These are phyloP conservation scores for Podaxis rugospora DNA, from an alignment of 768 basidiomycete species.

Conservation along the genomic window DNA sequence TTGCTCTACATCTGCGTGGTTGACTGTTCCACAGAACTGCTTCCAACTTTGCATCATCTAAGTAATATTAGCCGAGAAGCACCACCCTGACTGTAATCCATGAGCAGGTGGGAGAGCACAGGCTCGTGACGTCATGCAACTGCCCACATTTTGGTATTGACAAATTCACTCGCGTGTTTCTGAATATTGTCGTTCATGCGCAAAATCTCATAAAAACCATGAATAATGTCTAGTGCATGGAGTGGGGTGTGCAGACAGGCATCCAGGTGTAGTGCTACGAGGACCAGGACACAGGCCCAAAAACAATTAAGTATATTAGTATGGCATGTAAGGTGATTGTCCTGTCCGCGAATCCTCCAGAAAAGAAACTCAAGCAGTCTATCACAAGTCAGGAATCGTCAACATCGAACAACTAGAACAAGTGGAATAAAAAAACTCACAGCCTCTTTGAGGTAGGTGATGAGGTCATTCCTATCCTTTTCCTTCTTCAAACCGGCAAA, in stretches of 20 bases:
- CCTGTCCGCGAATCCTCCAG: neutral
- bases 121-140: constrained; percentile 6
- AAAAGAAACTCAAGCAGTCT: constrained; percentile 20
- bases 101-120: neutral
- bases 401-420: neutral
- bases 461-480: constrained; percentile 93
- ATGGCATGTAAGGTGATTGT: constrained; percentile 1
- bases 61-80: no score
- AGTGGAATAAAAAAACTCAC: constrained; percentile 39
- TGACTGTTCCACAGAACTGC: no score
- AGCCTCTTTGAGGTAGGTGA: constrained; percentile 75
- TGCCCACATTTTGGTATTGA: no score
- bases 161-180: no score
- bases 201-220: neutral
- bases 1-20: no score
- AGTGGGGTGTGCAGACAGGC: constrained; percentile 12
- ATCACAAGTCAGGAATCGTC: neutral
- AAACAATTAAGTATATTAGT: constrained; percentile 8
- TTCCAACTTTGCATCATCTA: no score
- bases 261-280: constrained; percentile 9
- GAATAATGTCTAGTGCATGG: constrained; percentile 5
- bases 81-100: no score
- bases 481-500: constrained; percentile 99
- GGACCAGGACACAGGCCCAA: neutral
- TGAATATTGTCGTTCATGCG: no score